Evolutionary conservation across 108 stramenopile genomes (phyloP).

Genomic region (Skeletonema costatum): DNA sequence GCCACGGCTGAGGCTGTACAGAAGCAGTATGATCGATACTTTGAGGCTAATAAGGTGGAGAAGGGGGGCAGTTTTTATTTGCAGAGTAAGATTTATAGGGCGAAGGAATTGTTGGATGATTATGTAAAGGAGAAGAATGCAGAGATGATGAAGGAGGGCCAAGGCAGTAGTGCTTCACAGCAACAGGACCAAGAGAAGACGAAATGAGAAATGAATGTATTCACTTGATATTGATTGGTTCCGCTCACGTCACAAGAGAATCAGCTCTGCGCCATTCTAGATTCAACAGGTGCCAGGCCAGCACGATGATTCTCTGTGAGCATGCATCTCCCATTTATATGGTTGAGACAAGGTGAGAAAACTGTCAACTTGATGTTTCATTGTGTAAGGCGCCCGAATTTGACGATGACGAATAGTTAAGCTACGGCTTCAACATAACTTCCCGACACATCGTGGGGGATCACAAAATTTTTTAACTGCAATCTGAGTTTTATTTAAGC

Average conservation of each 20-base stretch:
- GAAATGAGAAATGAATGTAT: background rate
- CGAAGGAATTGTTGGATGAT: conserved; percentile 90
- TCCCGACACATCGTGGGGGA: conserved; percentile 38
- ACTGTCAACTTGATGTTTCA: background rate
- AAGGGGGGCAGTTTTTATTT: conserved; percentile 98
- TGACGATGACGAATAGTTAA: conserved; percentile 25
- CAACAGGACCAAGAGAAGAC: background rate
- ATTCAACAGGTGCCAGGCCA: background rate
- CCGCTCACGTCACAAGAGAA: background rate
- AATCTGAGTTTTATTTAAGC: conserved; percentile 25
- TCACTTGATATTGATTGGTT: background rate
- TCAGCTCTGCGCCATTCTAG: background rate
- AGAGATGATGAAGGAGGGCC: conserved; percentile 4
- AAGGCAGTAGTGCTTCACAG: background rate
- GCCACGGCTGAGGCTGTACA: conserved; percentile 56
- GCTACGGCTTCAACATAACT: conserved; percentile 13
- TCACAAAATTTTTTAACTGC: conserved; percentile 48
- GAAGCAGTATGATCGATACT: conserved; percentile 86
- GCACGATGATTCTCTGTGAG: background rate
- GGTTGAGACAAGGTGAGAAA: background rate
- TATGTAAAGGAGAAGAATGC: conserved; percentile 62
- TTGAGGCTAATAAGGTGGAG: conserved; percentile 89
- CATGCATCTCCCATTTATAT: background rate
- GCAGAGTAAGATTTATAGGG: conserved; percentile 96
- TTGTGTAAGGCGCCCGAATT: background rate